Conservation (phyloP, 1,139 yeast genomes). For the Diutina sp. region DNA sequence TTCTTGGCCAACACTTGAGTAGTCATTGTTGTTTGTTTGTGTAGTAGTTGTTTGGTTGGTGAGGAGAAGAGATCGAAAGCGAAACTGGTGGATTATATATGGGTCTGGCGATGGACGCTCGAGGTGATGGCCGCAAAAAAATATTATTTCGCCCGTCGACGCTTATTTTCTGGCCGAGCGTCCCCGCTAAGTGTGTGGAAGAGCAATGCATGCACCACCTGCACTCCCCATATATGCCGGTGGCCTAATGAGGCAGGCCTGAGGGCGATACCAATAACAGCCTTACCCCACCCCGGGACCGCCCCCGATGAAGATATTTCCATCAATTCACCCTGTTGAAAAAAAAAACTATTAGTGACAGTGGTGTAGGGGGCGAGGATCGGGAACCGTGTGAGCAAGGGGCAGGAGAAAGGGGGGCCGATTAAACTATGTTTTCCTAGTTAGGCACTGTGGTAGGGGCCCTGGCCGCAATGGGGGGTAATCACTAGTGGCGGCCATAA, state of each 20-base stretch:
- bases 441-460: neutral
- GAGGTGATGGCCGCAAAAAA: neutral
- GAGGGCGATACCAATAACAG: neutral
- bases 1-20: constrained; percentile 10
- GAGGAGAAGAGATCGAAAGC: neutral
- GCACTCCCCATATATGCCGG: neutral
- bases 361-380: neutral
- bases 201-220: neutral
- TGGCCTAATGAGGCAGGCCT: neutral
- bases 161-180: neutral
- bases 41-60: neutral
- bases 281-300: neutral
- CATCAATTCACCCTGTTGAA: too few relatives aligned
- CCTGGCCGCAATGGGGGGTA: neutral
- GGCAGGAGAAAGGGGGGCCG: neutral
- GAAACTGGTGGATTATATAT: neutral
- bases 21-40: neutral
- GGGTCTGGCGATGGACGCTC: neutral
- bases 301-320: neutral
- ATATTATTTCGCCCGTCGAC: neutral
- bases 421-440: neutral
- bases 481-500: neutral
- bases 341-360: too few relatives aligned
- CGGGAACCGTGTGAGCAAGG: neutral
- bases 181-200: neutral